Conservation (phyloP, 352 stramenopile genomes). For the Phytophthora europaea region DNA sequence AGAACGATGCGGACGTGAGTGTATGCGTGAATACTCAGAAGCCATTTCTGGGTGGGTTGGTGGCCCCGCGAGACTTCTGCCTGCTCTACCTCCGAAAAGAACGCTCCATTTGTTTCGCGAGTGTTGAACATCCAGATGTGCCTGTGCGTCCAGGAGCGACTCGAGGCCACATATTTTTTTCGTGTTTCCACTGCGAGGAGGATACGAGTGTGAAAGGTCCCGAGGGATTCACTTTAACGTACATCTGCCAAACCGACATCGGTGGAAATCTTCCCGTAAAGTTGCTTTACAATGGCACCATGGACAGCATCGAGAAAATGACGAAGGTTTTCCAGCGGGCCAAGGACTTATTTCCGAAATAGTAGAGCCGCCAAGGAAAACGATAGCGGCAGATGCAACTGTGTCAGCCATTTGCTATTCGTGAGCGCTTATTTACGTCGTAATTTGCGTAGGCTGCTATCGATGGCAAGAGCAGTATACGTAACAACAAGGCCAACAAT, state of each 20-base stretch:
- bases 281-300: conserved; percentile 65
- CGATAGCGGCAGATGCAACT: neutral
- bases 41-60: conserved; percentile 60
- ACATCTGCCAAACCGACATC: conserved; percentile 69
- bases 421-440: conserved; percentile 5
- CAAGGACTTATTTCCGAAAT: conserved; percentile 45
- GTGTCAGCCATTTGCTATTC: conserved; percentile 1
- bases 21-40: conserved; percentile 69
- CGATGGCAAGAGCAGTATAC: neutral
- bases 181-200: conserved; percentile 53
- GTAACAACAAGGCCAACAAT: neutral
- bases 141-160: conserved; percentile 40
- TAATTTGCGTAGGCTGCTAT: conserved; percentile 11
- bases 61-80: conserved; percentile 67
- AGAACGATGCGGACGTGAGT: conserved; percentile 39
- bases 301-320: conserved; percentile 75
- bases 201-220: conserved; percentile 33
- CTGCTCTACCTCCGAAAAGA: conserved; percentile 44
- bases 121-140: conserved; percentile 55
- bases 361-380: neutral
- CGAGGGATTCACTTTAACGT: conserved; percentile 52
- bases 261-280: conserved; percentile 54
- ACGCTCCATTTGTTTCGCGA: conserved; percentile 49
- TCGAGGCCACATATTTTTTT: conserved; percentile 53
- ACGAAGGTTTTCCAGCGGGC: conserved; percentile 59